Percentiles rank a stretch among this genome's conserved stretches.
phyloP scores from a whole-genome alignment of 164 flowering plant genomes.

The Berberis vulgaris region DNA sequence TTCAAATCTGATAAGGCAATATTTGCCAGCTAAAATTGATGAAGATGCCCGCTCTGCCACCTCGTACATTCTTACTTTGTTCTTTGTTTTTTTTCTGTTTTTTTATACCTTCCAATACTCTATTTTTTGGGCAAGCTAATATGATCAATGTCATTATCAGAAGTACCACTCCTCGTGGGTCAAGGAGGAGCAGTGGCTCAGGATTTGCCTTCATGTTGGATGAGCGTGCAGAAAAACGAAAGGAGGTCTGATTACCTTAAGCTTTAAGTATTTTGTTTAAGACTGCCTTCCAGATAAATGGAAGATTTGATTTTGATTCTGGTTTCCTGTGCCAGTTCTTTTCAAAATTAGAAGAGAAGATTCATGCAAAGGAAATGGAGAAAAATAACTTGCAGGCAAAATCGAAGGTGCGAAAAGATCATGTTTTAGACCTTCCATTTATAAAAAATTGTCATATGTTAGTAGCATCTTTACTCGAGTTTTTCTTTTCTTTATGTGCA shows the following conservation, averaged over 20 bases:
- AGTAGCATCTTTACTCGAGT: not conserved
- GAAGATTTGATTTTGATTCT: not conserved
- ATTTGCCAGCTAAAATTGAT: slow-evolving; percentile 30
- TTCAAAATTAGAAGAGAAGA: slow-evolving; percentile 82
- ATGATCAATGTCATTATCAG: slow-evolving; percentile 16
- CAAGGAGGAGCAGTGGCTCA: slow-evolving; percentile 12
- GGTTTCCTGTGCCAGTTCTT: slow-evolving; percentile 45
- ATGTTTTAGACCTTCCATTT: not conserved
- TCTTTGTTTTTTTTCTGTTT: not conserved
- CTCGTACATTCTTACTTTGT: slow-evolving; percentile 36
- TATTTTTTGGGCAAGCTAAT: not conserved
- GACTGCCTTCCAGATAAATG: not conserved
- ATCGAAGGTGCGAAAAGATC: slow-evolving; percentile 51
- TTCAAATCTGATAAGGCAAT: slow-evolving; percentile 18
- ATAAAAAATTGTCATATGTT: not conserved
- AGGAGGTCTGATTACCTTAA: slow-evolving; percentile 43
- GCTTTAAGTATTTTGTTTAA: not conserved
- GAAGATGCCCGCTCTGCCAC: slow-evolving; percentile 49
- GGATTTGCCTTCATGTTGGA: slow-evolving; percentile 71
- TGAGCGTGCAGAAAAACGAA: slow-evolving; percentile 93
- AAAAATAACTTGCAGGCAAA: slow-evolving; percentile 70
- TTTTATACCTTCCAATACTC: not conserved
- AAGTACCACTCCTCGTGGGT: slow-evolving; percentile 28
- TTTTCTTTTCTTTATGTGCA: slow-evolving; percentile 12
- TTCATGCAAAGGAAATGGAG: slow-evolving; percentile 76